A percentile compares a stretch with the other conserved stretches of the same genome.
phyloP scores from a whole-genome alignment of 176 grass and related monocot species.

The Chrysopogon serrulatus region DNA sequence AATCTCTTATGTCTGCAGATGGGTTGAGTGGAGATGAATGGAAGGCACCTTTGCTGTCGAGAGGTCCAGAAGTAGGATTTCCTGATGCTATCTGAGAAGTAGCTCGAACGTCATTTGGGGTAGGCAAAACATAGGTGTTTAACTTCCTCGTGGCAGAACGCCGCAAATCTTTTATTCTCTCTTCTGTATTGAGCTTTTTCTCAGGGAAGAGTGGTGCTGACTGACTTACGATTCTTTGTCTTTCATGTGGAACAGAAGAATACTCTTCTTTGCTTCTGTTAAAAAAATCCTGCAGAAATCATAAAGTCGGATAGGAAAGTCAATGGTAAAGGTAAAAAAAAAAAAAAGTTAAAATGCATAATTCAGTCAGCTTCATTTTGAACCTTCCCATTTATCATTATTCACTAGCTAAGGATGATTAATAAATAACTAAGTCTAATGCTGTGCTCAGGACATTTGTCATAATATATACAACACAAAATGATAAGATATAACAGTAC shows the following conservation, averaged over 20 bases:
- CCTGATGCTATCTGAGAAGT: conserved; percentile 35
- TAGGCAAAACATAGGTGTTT: conserved; percentile 86
- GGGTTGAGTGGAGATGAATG: conserved; percentile 73
- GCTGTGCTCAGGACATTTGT: not conserved
- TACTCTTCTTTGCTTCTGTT: conserved; percentile 58
- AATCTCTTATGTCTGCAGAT: conserved; percentile 54
- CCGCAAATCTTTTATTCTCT: conserved; percentile 58
- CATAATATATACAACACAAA: not conserved
- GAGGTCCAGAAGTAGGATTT: conserved; percentile 41
- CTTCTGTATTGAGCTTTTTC: conserved; percentile 62
- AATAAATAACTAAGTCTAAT: not conserved
- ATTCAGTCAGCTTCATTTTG: not conserved
- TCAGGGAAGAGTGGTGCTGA: conserved; percentile 78
- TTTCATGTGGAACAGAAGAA: conserved; percentile 36
- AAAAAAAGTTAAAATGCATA: not conserved
- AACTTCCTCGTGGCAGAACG: conserved; percentile 73
- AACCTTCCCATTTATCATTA: not conserved
- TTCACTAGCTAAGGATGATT: not conserved
- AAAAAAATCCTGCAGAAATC: conserved; percentile 57
- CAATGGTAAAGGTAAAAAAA: not conserved
- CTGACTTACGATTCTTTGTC: conserved; percentile 52
- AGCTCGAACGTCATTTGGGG: conserved; percentile 54
- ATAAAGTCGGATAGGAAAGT: conserved; percentile 13
- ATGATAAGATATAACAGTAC: not conserved
- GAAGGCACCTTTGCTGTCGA: conserved; percentile 42